These are phyloP conservation scores for Xerocomus alliaceus DNA, from an alignment of 1,284 basidiomycete species.

Conservation along the genomic window DNA sequence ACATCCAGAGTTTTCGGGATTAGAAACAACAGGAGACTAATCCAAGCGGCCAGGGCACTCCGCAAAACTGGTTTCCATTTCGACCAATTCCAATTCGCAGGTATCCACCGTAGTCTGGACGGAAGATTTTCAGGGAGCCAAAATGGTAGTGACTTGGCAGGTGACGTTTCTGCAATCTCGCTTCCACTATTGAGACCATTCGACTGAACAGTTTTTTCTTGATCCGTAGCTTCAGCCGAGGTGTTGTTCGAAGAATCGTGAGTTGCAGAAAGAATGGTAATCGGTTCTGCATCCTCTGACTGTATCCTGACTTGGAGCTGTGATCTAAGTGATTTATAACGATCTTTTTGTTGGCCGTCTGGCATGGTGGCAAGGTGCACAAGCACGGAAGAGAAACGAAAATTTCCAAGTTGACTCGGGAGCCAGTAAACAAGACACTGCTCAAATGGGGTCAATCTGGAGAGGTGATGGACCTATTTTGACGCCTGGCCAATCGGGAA, in stretches of 20 bases:
- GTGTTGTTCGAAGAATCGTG: conserved; percentile 2
- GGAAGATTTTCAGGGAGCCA: conserved; percentile 27
- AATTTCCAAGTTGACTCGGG: too few relatives aligned
- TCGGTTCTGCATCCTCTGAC: not conserved
- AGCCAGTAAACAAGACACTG: too few relatives aligned
- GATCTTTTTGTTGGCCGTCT: not conserved
- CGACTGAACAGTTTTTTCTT: conserved; percentile 4
- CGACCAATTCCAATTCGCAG: conserved; percentile 60
- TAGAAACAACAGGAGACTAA: conserved; percentile 66
- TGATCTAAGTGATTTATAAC: not conserved
- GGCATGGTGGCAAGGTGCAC: too few relatives aligned
- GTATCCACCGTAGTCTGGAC: conserved; percentile 59
- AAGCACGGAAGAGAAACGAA: not conserved
- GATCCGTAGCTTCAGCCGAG: not conserved
- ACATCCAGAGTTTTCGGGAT: conserved; percentile 56
- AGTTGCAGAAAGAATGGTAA: not conserved
- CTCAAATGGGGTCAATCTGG: too few relatives aligned
- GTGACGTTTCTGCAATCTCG: not conserved
- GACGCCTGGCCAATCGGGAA: too few relatives aligned
- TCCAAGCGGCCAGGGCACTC: conserved; percentile 68
- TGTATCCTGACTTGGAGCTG: conserved; percentile 9
- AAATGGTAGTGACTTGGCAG: not conserved
- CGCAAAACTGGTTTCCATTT: conserved; percentile 73
- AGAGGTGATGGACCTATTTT: too few relatives aligned
- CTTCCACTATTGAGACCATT: not conserved